Base-by-base conservation (phyloP, 345 rosid genomes). In the Lepidium aucheri region DNA sequence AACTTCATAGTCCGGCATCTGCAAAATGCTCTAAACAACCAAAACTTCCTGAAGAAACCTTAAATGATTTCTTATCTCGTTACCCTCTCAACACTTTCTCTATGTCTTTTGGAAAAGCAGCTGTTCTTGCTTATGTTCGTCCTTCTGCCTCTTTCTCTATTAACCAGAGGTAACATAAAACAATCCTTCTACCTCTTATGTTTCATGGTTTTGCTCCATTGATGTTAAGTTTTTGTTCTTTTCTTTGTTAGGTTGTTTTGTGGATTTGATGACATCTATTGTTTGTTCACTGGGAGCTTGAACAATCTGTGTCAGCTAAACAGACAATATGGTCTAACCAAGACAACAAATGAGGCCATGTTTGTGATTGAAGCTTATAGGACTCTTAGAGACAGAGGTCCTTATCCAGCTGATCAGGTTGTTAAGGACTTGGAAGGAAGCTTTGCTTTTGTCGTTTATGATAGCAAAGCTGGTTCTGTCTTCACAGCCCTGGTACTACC, bases 401-500 rank as follows among this genome's bases (percentile, higher is more conserved):
- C 98, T 0, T 93, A 87, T 67, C 98, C 98, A 3, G 94, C 97
- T 53, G 92, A 90, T 62, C 87, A 93, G 77, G 97, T 93, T n/a
- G 87, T 93, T 6, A 85, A 85, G 72, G 97, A 84, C 49, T 81
- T 93, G 11, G 98, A 93, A 0, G 98, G 97, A n/a, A 79, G 85
- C 63, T 93, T 90, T 59, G 89, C 91, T n/a, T 93, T 93, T 55
- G 90, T 90, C 1, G 85, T 93, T 67, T 93, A 90, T 53, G 98
- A 93, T 55, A 75, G 86, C 77, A 93, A 86, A 65, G 68, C 81
- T 6, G 87, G 90, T 22, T 81, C 84, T 58, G 94, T 93, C 60
- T 93, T 93, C 75, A 74, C 90, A n/a, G 96, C 97, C 20, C 86
- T 85, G 88, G 98, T 86, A 72, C 24, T 46, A 16, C 9, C 12